A percentile compares a stretch with the other conserved stretches of the same genome.
These are phyloP conservation scores for Mangifera indica DNA, from an alignment of 345 rosid genomes.

Conservation along the genomic window DNA sequence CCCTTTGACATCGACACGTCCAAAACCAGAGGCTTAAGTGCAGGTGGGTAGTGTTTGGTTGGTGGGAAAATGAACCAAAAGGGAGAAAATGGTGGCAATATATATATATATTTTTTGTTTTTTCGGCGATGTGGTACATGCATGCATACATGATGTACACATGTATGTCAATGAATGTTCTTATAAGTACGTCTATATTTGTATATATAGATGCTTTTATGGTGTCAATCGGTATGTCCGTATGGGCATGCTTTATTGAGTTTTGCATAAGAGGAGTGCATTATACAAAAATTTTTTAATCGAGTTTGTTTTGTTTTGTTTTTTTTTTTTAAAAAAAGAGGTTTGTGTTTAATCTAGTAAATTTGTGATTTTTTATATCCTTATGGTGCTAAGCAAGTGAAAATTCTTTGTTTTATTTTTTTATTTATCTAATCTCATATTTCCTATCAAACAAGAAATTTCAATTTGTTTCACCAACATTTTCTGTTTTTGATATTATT, in stretches of 20 bases:
- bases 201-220: neutral
- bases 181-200: no score
- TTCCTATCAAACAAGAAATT: neutral
- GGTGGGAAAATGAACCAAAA: slow-evolving; percentile 7
- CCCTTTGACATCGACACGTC: slow-evolving; percentile 53
- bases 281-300: no score
- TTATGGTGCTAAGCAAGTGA: neutral
- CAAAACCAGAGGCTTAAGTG: slow-evolving; percentile 41
- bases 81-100: neutral
- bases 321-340: no score
- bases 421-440: neutral
- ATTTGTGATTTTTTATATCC: neutral
- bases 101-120: no score
- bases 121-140: neutral
- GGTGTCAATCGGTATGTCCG: no score
- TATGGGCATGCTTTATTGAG: neutral
- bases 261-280: neutral
- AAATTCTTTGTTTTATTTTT: no score
- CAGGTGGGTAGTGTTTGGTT: slow-evolving; percentile 44
- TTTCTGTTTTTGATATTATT: neutral
- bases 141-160: no score
- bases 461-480: no score
- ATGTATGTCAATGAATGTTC: neutral
- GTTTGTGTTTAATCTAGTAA: neutral
- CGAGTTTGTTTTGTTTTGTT: neutral